Base-by-base conservation (phyloP, 2,329 filamentous ascomycete genomes). In the Periconia sp. region DNA sequence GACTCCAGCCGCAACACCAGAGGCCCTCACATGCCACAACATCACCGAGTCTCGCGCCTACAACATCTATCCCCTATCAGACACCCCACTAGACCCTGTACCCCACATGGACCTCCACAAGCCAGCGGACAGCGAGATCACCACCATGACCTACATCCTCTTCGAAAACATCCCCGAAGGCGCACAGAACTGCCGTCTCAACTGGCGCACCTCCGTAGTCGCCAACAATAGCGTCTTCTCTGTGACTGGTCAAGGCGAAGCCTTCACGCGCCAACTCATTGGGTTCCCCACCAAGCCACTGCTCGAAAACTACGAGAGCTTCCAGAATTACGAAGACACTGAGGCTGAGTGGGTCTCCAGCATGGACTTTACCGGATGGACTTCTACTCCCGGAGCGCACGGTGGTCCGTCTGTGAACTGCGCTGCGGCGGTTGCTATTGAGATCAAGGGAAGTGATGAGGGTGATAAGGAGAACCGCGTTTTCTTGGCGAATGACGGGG, bases 101-200 rank as follows among this genome's bases (percentile, higher is more conserved):
- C 17, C 20, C 2, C 53, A 56, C 41, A 45, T 56, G 17, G 53
- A 56, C 35, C 50, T 56, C n/a, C 35, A 46, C 17, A 56, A 56
- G 27, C 19, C 45, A 8, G 50, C 10, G 3, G 46, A 20, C 13
- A 44, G 42, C 20, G 9, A 31, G 1, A 52, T 33, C 37, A 41
- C 31, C 1, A 56, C 49, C 1, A 53, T 49, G 27, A 53, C 46
- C 41, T 49, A 49, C 27, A 33, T 56, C 18, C 33, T 53, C 41
- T 56, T 56, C 50, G 46, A 53, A 20, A 50, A 53, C 43, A 43
- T 56, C 19, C 53, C 53, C 13, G 17, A 45, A 35, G 43, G 27
- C 27, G 53, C 53, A 2, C 42, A 52, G 33, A 56, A 56, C 46
- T 56, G 53, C 47, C 42, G 14, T 2, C 42, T 56, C 3, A 41